phyloP scores from a whole-genome alignment of 1,284 basidiomycete species.

The Pholiota adiposa region DNA sequence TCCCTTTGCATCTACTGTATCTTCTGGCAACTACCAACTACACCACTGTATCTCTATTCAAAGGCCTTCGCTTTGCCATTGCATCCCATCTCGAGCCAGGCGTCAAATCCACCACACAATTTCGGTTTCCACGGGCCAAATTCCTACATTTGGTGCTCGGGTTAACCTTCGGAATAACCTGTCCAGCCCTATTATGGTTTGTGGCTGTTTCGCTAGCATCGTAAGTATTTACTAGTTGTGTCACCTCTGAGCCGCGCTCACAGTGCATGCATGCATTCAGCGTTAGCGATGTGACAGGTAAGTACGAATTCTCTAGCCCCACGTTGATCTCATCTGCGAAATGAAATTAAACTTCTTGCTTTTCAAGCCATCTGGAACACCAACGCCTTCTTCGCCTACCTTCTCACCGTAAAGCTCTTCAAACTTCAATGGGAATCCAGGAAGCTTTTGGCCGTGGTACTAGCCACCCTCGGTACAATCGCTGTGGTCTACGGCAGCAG shows the following conservation, averaged over 20 bases:
- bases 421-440: constrained; percentile 63
- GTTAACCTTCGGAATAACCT: constrained; percentile 62
- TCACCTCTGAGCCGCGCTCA: background rate
- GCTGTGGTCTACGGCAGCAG: constrained; percentile 79
- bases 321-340: background rate
- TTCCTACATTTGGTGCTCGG: constrained; percentile 49
- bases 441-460: constrained; percentile 66
- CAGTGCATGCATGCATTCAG: constrained; percentile 37
- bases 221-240: constrained; percentile 48
- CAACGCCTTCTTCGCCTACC: constrained; percentile 83
- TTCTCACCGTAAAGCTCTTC: constrained; percentile 68
- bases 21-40: constrained; percentile 52
- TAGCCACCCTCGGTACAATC: constrained; percentile 78
- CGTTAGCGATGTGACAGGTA: constrained; percentile 74
- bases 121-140: constrained; percentile 46
- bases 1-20: constrained; percentile 74
- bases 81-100: constrained; percentile 52
- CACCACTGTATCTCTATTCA: constrained; percentile 48
- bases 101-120: constrained; percentile 23
- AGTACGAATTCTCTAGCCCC: constrained; percentile 14
- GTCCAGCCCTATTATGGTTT: constrained; percentile 77
- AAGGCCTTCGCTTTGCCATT: constrained; percentile 55
- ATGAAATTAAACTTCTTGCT: background rate
- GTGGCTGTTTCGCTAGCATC: constrained; percentile 68
- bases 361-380: constrained; percentile 77